Base-by-base conservation (phyloP, 1,139 yeast species). In the Yamadazyma conglobata region DNA sequence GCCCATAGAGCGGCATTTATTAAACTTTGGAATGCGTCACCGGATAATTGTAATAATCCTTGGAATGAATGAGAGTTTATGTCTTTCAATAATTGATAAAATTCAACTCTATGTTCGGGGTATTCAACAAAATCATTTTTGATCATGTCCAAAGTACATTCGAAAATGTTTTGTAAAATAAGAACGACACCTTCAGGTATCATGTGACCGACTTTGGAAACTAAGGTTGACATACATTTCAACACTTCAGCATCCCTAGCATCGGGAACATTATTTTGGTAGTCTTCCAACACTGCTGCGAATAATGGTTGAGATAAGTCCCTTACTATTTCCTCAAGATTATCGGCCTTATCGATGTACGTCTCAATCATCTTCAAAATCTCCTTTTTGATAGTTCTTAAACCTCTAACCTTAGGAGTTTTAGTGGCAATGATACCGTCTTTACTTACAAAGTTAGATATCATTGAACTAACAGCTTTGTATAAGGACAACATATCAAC, bases 1-100 rank as follows among this genome's bases (percentile, higher is more conserved):
- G 97, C 97, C 98, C 98, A 91, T 51, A 93, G 70, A 28, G 95
- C 89, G 2, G 97, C 95, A 59, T 87, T 91, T 43, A 93, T 79
- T 37, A 91, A 82, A 36, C 89, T 75, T 56, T 84, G 88, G 73
- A 91, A 89, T 19, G 95, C 94, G 43, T 80, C 91, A 6, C 94
- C 93, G 10, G 96, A 94, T 43, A 91, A 73, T 59, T 87, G 86
- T 42, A 88, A 68, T 47, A 91, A 70, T 0, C 96, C 95, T 40
- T 78, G 74, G 70, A 91, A 93, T 15, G 93, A 80, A 53, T 84
- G 83, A 44, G 79, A 61, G 55, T 93, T 84, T 52, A 93, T 89
- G 38, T 86, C 94, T 47, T 88, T 80, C 51, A 91, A 71, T 35
- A 91, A 70, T 60, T 83, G 85, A 67, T 89, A 93, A 57, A 91